phyloP scores from a whole-genome alignment of 208 protist species.

The Acanthamoeba quina region DNA sequence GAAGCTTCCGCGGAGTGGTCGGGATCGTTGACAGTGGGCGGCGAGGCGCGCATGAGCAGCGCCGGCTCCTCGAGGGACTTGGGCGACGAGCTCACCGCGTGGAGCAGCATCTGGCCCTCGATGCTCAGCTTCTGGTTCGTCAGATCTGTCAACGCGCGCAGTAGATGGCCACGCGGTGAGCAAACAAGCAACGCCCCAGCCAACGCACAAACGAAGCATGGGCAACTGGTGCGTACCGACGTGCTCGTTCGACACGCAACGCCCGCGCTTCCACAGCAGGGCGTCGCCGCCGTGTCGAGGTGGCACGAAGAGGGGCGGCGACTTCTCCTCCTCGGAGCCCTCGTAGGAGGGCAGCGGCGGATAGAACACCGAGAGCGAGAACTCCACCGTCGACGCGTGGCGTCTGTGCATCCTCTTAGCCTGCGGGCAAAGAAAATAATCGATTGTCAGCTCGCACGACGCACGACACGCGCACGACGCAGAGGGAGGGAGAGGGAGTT shows the following conservation, averaged over 20 bases:
- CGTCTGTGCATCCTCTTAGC: background rate
- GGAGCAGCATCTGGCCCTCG: constrained; percentile 67
- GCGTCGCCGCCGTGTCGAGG: background rate
- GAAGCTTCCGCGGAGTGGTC: background rate
- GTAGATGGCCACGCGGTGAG: too few relatives aligned
- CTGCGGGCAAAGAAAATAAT: background rate
- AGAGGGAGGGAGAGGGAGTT: background rate
- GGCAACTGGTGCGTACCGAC: background rate
- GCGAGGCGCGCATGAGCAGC: constrained; percentile 11
- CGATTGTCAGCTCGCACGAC: too few relatives aligned
- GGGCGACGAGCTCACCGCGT: background rate
- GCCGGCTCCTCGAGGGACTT: background rate
- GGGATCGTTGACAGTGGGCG: background rate
- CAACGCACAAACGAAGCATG: background rate
- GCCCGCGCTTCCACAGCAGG: constrained; percentile 47
- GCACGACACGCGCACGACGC: too few relatives aligned
- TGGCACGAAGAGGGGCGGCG: constrained; percentile 26
- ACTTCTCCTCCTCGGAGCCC: constrained; percentile 55
- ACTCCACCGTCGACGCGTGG: constrained; percentile 37
- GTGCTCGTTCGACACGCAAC: constrained; percentile 30
- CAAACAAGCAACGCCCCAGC: background rate
- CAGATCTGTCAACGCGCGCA: background rate
- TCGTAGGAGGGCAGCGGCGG: constrained; percentile 64
- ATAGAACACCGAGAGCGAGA: constrained; percentile 67
- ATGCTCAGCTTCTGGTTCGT: constrained; percentile 51